Evolutionary conservation across 2,329 filamentous ascomycete genomes (phyloP).

Genomic region (Colletotrichum lini): DNA sequence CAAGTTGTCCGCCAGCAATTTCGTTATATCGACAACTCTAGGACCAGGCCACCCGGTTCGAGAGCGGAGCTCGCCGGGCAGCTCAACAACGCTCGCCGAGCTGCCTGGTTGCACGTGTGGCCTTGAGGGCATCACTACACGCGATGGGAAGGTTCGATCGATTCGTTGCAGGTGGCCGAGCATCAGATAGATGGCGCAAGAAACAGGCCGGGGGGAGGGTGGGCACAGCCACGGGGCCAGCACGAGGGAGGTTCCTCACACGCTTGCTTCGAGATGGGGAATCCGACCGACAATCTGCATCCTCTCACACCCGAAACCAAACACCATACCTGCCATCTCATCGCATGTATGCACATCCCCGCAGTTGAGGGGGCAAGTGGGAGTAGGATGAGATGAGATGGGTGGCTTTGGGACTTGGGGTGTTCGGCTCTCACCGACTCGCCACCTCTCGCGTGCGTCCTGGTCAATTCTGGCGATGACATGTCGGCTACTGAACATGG

Average conservation of each 20-base stretch:
- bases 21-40: neutral
- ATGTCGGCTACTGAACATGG: neutral
- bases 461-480: slow-evolving; percentile 31
- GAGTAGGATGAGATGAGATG: neutral
- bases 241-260: neutral
- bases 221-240: neutral
- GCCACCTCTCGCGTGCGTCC: slow-evolving; percentile 28
- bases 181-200: slow-evolving; percentile 29
- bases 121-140: neutral
- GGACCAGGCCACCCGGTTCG: neutral
- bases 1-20: neutral
- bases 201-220: neutral
- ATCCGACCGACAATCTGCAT: slow-evolving; percentile 16
- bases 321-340: neutral
- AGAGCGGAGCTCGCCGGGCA: neutral
- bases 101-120: neutral
- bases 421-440: slow-evolving; percentile 36
- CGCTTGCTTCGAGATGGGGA: slow-evolving; percentile 25
- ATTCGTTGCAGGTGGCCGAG: slow-evolving; percentile 26
- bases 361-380: neutral
- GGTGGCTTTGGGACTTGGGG: neutral
- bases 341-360: slow-evolving; percentile 13
- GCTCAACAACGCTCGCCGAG: neutral
- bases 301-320: neutral
- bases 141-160: slow-evolving; percentile 18